Base-by-base conservation (phyloP, 2,329 filamentous ascomycete species). In the Microsporum ferrugineum region DNA sequence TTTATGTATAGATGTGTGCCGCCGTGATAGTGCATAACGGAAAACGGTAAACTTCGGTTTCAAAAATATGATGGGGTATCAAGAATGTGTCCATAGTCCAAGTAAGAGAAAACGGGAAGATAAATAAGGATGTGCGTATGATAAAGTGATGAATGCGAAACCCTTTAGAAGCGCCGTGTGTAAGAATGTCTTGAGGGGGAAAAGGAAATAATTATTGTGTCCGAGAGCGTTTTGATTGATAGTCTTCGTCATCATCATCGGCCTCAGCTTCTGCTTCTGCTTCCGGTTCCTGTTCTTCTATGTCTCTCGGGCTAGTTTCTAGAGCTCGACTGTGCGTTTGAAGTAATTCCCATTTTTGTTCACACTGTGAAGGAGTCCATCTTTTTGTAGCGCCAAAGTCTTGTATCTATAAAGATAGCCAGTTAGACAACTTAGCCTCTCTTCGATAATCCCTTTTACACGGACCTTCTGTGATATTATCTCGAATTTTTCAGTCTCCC, bases 381-480 rank as follows among this genome's bases (percentile, higher is more conserved):
- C 62, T 59, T 62, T 66, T 70, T 53, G 62, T 69, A 31, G 70
- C 68, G 6, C 71, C 73, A 12, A 75, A 66, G 61, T 76, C 72
- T 66, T 68, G 63, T 62, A 68, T 63, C 68, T 69, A 53, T 47
- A 60, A 60, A 33, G 39, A 58, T 51, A 45, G 53, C 17, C 34
- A 36, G 43, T 61, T 53, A 60, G 47, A 53, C 27, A 53, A 53
- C 49, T 6, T 53, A 53, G 49, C 49, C 34, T 53, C 23, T 36
- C 29, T 36, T 23, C 33, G 60, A 10, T 39, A 38, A 47, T n/a
- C 17, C 10, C 6, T 8, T 27, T 12, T 51, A 3, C 38, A 45
- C 60, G 33, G n/a, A 76, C 74, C 71, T 75, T 76, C 43, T 71
- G 63, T 51, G 74, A 70, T 61, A 76, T 71, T 56, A 73, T 71